Conservation (phyloP, 73 alveolate genomes). For the Paramecium sexaurelia region DNA sequence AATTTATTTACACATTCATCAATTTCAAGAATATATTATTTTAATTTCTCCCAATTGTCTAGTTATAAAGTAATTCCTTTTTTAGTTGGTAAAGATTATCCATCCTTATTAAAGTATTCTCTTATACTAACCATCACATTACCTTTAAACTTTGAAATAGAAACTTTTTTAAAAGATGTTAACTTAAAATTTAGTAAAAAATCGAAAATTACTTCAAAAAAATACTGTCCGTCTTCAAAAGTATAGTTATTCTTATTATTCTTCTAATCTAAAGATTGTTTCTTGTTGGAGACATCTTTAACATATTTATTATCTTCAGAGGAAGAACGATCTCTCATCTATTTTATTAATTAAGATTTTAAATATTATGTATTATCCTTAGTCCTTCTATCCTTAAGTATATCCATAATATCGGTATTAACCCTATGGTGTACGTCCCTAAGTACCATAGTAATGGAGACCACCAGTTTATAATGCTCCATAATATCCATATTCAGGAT, state of each 20-base stretch:
- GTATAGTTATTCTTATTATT: not conserved
- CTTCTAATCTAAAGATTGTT: not conserved
- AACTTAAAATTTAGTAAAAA: not conserved
- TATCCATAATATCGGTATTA: not conserved
- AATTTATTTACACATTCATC: not conserved
- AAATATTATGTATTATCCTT: constrained; percentile 9
- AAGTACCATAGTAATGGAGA: constrained; percentile 29
- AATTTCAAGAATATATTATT: not conserved
- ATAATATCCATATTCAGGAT: not conserved
- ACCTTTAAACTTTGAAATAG: not conserved
- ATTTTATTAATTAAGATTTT: not conserved
- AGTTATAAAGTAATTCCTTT: constrained; percentile 40
- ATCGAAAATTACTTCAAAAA: not conserved
- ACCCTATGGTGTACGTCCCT: constrained; percentile 28
- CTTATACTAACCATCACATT: not conserved
- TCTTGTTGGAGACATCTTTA: not conserved
- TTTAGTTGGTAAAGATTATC: constrained; percentile 19
- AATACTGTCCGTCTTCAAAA: not conserved
- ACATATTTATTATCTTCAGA: not conserved
- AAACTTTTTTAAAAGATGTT: not conserved
- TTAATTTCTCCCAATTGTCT: not conserved
- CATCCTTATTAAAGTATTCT: constrained; percentile 52
- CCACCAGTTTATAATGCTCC: constrained; percentile 29
- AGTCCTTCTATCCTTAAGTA: constrained; percentile 8
- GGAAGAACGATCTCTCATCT: not conserved